Evolutionary conservation across 1,139 yeast species (phyloP), one percentile per base, ranked within the genome.

Genomic region (Pichia terricola): DNA sequence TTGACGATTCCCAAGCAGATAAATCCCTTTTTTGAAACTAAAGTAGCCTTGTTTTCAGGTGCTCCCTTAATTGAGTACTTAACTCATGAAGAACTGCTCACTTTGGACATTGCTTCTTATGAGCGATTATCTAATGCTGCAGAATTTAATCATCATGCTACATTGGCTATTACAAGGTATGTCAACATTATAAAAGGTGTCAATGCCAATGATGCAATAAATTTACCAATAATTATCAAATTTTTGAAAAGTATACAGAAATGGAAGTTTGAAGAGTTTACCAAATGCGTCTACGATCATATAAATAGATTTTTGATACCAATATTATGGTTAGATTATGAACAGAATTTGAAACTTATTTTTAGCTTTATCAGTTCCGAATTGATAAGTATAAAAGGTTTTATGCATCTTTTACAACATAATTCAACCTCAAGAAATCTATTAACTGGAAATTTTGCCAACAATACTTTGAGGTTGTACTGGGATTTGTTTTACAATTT

Each of bases 301-400:
- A 41, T 61, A 8, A 51, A 46, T 34, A 52, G 56, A 35, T 50
- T 51, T 32, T 44, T 60, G 1, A 44, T 55, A 11, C 60, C 64
- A 1, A 56, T 62, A 0, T 39, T 61, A 22, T 52, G 60, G 22
- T 46, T 62, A 28, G 65, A 61, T 38, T 61, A 58, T 48, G 61
- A 56, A 6, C 28, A 42, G 3, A 53, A 55, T 43, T 41, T 58
- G 35, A 57, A 50, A 32, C 48, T 59, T 16, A 40, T 60, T 5
- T 34, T 54, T 26, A 51, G 44, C 32, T 47, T 70, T 37, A 52
- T 71, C 2, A 48, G 63, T n/a, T 63, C 67, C 44, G 69, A 65
- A 26, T 59, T 71, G 38, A 48, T 68, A 2, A 50, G 58, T 2
- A 43, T 71, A 7, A 59, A 62, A 27, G 53, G 61, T 4, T 50